phyloP scores from a whole-genome alignment of 768 basidiomycete genomes.

The Collybiopsis confluens region DNA sequence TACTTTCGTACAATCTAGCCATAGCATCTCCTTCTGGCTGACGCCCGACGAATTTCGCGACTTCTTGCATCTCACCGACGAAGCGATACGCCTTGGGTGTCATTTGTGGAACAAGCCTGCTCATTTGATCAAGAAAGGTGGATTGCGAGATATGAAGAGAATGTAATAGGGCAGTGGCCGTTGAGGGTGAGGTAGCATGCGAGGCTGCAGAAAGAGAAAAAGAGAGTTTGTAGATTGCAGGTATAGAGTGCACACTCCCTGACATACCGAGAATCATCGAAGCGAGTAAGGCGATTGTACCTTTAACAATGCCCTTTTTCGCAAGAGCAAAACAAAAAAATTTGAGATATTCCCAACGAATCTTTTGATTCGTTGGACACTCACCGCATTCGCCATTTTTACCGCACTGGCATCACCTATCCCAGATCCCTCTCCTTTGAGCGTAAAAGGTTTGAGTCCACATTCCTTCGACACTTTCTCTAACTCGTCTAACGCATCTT shows the following conservation, averaged over 20 bases:
- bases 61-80: constrained; percentile 49
- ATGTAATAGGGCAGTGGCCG: constrained; percentile 39
- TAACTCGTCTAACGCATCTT: constrained; percentile 28
- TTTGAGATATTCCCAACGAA: not conserved
- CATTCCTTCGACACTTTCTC: constrained; percentile 24
- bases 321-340: no score
- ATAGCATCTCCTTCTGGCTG: constrained; percentile 11
- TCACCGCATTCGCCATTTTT: constrained; percentile 48
- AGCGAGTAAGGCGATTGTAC: constrained; percentile 33
- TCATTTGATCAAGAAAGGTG: constrained; percentile 25
- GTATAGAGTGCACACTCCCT: no score
- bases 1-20: constrained; percentile 28
- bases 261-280: constrained; percentile 41
- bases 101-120: constrained; percentile 28
- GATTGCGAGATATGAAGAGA: constrained; percentile 36
- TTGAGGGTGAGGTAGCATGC: constrained; percentile 44
- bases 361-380: constrained; percentile 9
- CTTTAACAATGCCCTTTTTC: constrained; percentile 46
- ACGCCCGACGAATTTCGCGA: constrained; percentile 36
- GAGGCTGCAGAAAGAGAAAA: constrained; percentile 28
- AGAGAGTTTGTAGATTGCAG: no score
- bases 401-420: constrained; percentile 46
- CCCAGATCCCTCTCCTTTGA: constrained; percentile 36
- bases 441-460: constrained; percentile 33
- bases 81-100: constrained; percentile 45